Evolutionary conservation across 2,329 filamentous ascomycete genomes (phyloP), one percentile per base, ranked within the genome.

Genomic region (Fusarium mangiferae): DNA sequence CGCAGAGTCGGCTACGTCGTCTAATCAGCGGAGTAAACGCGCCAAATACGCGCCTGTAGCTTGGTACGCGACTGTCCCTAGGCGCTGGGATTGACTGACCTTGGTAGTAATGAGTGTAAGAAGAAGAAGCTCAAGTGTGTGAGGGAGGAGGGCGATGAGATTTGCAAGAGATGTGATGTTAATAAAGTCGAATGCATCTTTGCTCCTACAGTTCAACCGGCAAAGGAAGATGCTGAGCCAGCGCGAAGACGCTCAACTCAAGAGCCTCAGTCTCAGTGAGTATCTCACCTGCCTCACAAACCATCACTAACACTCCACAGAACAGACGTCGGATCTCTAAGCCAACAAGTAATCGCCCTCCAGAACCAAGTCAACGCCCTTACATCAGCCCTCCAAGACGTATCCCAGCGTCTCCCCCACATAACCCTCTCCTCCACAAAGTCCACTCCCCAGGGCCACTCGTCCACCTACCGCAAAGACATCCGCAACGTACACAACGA

Each of bases 41-140:
- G 64, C 61, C 17, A 67, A 67, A 26, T 67, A 67, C 64, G 61
- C 64, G 44, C 42, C 64, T 17, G 24, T 67, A 39, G 64, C 64
- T 26, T 67, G 64, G 64, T 67, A 66, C 24, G 49, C 38, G 38
- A 51, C n/a, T 15, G 0, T 28, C 7, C 39, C 13, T 41, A 13
- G 22, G 22, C 15, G n/a, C n/a, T 13, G 4, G 20, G n/a, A 13
- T n/a, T 13, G 17, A 26, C 48, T 66, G 42, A 66, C 41, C 3
- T 3, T 17, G 2, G 18, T 28, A 67, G 64, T 20, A 65, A 67
- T 36, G 62, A 65, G 26, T 67, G 64, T 24, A 67, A 67, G 44
- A 67, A 67, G 45, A 65, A 33, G 10, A 67, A 67, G 15, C 24
- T 67, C 8, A 67, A 67, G n/a, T 67, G 64, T 39, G 44, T 66